Percentiles rank a stretch among this genome's conserved stretches.
Conservation (phyloP, 345 rosid genomes). For the Triadica sebifera region DNA sequence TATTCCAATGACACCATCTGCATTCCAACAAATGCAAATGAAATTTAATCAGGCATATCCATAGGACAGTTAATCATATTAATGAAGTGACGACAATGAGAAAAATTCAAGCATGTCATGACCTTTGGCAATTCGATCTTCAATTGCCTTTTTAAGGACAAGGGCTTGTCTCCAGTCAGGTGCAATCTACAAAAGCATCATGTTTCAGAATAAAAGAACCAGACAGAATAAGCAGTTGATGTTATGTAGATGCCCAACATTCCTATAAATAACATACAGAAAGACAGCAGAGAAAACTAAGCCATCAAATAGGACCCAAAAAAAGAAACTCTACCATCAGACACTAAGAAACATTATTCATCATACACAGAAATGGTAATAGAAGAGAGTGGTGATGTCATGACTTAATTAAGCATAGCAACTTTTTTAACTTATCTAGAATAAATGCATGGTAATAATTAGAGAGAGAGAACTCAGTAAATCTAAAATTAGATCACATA, state of each 20-base stretch:
- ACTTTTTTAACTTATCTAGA: neutral
- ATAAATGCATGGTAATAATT: neutral
- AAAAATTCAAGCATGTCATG: neutral
- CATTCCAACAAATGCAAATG: slow-evolving; percentile 18
- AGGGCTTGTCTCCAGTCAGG: slow-evolving; percentile 88
- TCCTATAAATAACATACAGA: neutral
- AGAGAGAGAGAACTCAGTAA: neutral
- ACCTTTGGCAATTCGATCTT: slow-evolving; percentile 70
- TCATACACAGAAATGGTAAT: neutral
- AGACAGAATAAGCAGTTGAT: neutral
- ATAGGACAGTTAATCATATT: neutral
- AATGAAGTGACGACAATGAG: slow-evolving; percentile 2
- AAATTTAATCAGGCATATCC: neutral
- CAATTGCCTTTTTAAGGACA: slow-evolving; percentile 60
- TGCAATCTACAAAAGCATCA: slow-evolving; percentile 45
- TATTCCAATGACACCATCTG: slow-evolving; percentile 90
- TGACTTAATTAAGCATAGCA: neutral
- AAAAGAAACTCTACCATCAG: neutral
- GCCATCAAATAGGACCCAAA: neutral
- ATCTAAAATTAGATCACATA: neutral
- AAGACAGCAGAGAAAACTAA: neutral
- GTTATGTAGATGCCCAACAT: neutral
- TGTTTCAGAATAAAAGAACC: neutral
- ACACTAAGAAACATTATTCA: neutral
- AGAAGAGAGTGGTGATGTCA: neutral